Evolutionary conservation across 192 early-diverging fungal genomes (phyloP), one percentile per base, ranked within the genome.

Genomic region (Paraglomus brasilianum): DNA sequence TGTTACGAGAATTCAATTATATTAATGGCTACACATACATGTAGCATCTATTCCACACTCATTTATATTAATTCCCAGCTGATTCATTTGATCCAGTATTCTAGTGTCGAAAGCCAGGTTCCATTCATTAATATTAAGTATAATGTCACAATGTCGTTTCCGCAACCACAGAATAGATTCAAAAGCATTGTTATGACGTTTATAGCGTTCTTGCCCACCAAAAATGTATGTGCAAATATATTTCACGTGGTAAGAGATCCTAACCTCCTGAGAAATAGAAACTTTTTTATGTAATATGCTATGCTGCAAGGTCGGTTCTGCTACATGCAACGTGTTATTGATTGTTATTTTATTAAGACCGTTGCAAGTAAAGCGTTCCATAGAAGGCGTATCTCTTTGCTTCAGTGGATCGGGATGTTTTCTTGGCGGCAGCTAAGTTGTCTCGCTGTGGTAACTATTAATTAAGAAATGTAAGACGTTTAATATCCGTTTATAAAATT

Each of bases 151-250:
- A 5, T 41, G 13, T 17, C 43, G 13, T 6, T 60, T 38, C 15
- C 13, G 11, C n/a, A 60, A 24, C 58, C 41, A 60, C 8, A 40
- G 39, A 60, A 11, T 8, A 40, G 38, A 66, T 4, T 66, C 21
- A 19, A 56, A 13, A 22, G 48, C 14, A 66, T 66, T 7, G 17
- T 51, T 10, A 51, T n/a, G 41, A 4, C 36, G 1, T 51, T 66
- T 66, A 66, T 66, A 66, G 38, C 38, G 13, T 19, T 51, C 4
- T 66, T 48, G 64, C 14, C 38, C 30, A 66, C 48, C 47, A 50
- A 15, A 51, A 66, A 19, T 66, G 48, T 0, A 66, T 49, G 2
- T 56, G 13, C 38, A 19, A 7, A 56, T 56, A 56, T 22, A 56
- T 56, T 6, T 57, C 55, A 14, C 30, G 22, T 38, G 30, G 55